Evolutionary conservation across 73 alveolate species (phyloP).

Genomic region (Stentor roeselii): DNA sequence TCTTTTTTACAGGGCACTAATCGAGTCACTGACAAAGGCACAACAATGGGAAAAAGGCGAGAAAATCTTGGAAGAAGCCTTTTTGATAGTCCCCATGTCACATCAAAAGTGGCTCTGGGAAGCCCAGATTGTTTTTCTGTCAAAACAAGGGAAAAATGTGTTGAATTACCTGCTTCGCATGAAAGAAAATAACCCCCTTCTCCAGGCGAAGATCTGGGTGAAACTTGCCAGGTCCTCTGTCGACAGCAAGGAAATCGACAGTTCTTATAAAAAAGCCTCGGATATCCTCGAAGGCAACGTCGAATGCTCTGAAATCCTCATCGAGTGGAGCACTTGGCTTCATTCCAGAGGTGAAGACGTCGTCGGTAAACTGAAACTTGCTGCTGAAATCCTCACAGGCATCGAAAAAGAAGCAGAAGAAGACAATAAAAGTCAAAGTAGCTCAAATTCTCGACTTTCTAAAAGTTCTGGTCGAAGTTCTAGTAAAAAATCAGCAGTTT

Average conservation of each 20-base stretch:
- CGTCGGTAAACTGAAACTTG: slow-evolving; percentile 85
- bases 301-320: slow-evolving; percentile 92
- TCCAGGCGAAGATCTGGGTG: slow-evolving; percentile 96
- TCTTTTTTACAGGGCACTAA: slow-evolving; percentile 80
- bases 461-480: slow-evolving; percentile 71
- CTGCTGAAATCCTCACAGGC: slow-evolving; percentile 93
- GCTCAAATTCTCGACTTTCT: slow-evolving; percentile 64
- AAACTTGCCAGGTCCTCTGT: slow-evolving; percentile 94
- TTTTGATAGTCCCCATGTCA: slow-evolving; percentile 87
- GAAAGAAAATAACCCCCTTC: slow-evolving; percentile 93
- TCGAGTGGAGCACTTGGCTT: slow-evolving; percentile 94
- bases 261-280: slow-evolving; percentile 94
- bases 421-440: slow-evolving; percentile 81
- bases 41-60: slow-evolving; percentile 98
- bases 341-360: slow-evolving; percentile 88
- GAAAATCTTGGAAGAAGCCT: slow-evolving; percentile 92
- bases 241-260: slow-evolving; percentile 83
- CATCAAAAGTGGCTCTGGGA: slow-evolving; percentile 95
- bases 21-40: slow-evolving; percentile 85
- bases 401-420: slow-evolving; percentile 97
- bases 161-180: slow-evolving; percentile 86
- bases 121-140: slow-evolving; percentile 92
- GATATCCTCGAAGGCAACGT: slow-evolving; percentile 91
- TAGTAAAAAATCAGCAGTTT: slow-evolving; percentile 74
- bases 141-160: slow-evolving; percentile 97